A percentile compares a stretch with the other conserved stretches of the same genome.
Evolutionary conservation across 2,329 filamentous ascomycete genomes (phyloP).

Genomic region (Metarhizium rileyi): DNA sequence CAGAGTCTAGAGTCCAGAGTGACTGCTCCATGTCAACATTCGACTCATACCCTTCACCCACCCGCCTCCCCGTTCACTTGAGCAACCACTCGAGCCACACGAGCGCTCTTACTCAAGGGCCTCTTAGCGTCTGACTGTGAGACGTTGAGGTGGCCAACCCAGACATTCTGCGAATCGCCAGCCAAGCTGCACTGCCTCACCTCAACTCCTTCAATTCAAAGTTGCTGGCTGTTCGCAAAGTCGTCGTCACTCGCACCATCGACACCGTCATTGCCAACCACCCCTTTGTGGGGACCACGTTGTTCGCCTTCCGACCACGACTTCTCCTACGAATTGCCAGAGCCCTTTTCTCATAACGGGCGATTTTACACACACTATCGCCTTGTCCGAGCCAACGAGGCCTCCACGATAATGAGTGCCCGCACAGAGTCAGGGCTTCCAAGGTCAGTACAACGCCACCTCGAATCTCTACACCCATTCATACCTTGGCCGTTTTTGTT

Average conservation of each 20-base stretch:
- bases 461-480: too few species aligned
- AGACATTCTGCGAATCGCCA: neutral
- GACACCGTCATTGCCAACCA: slow-evolving; percentile 4
- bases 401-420: slow-evolving; percentile 15
- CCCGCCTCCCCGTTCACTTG: too few species aligned
- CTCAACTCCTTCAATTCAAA: slow-evolving; percentile 1
- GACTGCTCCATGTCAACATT: too few species aligned
- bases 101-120: neutral
- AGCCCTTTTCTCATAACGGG: neutral
- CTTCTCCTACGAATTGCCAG: slow-evolving; percentile 10
- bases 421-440: slow-evolving; percentile 28
- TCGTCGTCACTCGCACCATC: slow-evolving; percentile 5
- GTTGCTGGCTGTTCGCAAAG: slow-evolving; percentile 4
- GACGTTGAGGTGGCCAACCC: too few species aligned
- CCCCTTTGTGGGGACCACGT: slow-evolving; percentile 1
- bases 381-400: neutral
- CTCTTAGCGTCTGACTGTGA: neutral
- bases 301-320: neutral
- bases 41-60: too few species aligned
- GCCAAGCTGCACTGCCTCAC: slow-evolving; percentile 7
- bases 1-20: too few species aligned
- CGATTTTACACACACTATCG: neutral
- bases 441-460: slow-evolving; percentile 19
- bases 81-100: neutral
- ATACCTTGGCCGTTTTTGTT: neutral